These are phyloP conservation scores for Penicillium sp. DNA, from an alignment of 2,329 filamentous ascomycete species.

Conservation along the genomic window DNA sequence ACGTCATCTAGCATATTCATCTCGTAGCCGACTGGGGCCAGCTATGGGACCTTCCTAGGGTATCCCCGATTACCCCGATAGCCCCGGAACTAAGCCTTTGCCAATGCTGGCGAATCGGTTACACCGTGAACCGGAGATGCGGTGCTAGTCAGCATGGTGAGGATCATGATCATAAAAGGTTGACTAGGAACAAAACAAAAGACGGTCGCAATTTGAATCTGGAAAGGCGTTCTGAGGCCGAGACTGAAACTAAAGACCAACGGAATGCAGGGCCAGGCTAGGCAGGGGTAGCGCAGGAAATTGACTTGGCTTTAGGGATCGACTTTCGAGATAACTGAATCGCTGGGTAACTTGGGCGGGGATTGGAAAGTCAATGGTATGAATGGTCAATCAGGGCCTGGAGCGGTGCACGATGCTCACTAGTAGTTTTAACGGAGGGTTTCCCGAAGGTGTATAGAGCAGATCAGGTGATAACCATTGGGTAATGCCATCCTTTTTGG, in stretches of 20 bases:
- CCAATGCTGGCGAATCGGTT: slow-evolving; percentile 13
- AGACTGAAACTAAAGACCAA: not conserved
- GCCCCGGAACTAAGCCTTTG: slow-evolving; percentile 23
- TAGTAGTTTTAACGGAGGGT: not conserved
- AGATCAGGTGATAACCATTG: slow-evolving; percentile 29
- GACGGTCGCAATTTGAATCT: not conserved
- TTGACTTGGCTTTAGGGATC: slow-evolving; percentile 13
- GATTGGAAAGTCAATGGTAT: slow-evolving; percentile 8
- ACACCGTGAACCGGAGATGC: slow-evolving; percentile 3
- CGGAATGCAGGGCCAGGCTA: slow-evolving; percentile 11
- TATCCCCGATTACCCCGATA: slow-evolving; percentile 4
- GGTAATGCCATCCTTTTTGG: slow-evolving; percentile 19
- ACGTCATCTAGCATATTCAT: slow-evolving; percentile 1
- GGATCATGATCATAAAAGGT: not conserved
- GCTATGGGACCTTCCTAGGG: not conserved
- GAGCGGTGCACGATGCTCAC: not conserved
- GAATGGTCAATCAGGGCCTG: slow-evolving; percentile 1
- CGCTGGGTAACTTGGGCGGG: too few relatives aligned
- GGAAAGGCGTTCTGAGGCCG: not conserved
- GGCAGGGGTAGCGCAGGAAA: not conserved
- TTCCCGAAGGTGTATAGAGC: slow-evolving; percentile 4
- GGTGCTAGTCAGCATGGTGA: slow-evolving; percentile 3
- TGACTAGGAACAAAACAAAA: too few relatives aligned
- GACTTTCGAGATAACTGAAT: too few relatives aligned
- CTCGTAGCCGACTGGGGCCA: not conserved